Conservation (phyloP, 257 asterid species). For the Ballota nigra region DNA sequence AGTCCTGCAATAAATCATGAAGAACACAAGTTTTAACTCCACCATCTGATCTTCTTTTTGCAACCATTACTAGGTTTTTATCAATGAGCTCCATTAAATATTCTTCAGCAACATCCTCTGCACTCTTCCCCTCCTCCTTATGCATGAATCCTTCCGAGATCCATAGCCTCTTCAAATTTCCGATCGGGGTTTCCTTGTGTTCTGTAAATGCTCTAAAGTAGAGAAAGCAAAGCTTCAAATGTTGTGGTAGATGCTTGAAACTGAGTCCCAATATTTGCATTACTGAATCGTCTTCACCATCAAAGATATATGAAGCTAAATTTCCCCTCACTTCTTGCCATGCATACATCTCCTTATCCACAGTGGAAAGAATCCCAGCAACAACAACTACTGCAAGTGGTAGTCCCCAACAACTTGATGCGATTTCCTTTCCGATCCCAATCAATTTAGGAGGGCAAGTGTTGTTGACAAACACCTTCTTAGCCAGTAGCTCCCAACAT, state of each 20-base stretch:
- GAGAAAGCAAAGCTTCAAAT: constrained; percentile 32
- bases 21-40: constrained; percentile 27
- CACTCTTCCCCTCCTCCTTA: neutral
- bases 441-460: neutral
- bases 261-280: constrained; percentile 19
- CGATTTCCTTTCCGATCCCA: neutral
- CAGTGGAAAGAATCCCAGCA: constrained; percentile 3
- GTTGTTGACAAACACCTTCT: neutral
- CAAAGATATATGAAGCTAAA: neutral
- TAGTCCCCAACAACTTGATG: constrained; percentile 2
- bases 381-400: constrained; percentile 9
- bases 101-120: constrained; percentile 7
- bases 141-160: constrained; percentile 29
- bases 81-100: constrained; percentile 24
- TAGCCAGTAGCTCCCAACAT: constrained; percentile 5
- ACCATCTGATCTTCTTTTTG: constrained; percentile 14
- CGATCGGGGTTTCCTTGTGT: neutral
- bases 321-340: neutral
- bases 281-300: neutral
- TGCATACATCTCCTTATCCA: neutral
- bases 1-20: constrained; percentile 21
- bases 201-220: constrained; percentile 27
- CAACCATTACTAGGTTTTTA: constrained; percentile 15
- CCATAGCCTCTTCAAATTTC: constrained; percentile 24
- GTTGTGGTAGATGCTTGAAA: constrained; percentile 24